phyloP scores from a whole-genome alignment of 495 filamentous ascomycete genomes.

The Alectoria sarmentosa region DNA sequence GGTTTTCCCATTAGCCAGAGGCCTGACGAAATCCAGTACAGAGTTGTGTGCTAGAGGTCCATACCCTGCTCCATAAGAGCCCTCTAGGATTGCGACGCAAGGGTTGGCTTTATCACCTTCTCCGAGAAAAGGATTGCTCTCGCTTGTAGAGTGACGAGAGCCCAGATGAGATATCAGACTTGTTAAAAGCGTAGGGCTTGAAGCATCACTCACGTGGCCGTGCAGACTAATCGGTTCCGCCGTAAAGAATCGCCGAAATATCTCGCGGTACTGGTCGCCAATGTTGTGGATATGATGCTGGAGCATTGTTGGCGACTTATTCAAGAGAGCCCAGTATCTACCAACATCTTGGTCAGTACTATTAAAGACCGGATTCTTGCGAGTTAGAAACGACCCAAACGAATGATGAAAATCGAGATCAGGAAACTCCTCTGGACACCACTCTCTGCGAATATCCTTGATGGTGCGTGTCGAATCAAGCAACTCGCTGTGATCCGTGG shows the following conservation, averaged over 20 bases:
- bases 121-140: not conserved
- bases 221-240: slow-evolving; percentile 17
- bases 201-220: slow-evolving; percentile 19
- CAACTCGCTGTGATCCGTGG: not conserved
- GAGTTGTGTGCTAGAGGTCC: slow-evolving; percentile 14
- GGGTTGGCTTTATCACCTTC: slow-evolving; percentile 7
- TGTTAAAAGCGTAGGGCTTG: slow-evolving; percentile 13
- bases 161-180: slow-evolving; percentile 15
- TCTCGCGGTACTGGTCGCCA: slow-evolving; percentile 5
- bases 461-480: not conserved
- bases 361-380: slow-evolving; percentile 13
- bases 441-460: not conserved
- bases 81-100: slow-evolving; percentile 7
- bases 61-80: slow-evolving; percentile 12
- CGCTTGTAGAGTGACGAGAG: not conserved
- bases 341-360: slow-evolving; percentile 4
- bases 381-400: slow-evolving; percentile 17
- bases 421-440: slow-evolving; percentile 9
- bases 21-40: not conserved
- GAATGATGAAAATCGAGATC: slow-evolving; percentile 21
- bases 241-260: slow-evolving; percentile 2
- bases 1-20: slow-evolving; percentile 6
- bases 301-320: not conserved
- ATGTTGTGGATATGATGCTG: slow-evolving; percentile 12
- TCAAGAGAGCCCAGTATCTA: slow-evolving; percentile 13